Evolutionary conservation across 106 monocot species (phyloP).

Genomic region (Posidonia australis): DNA sequence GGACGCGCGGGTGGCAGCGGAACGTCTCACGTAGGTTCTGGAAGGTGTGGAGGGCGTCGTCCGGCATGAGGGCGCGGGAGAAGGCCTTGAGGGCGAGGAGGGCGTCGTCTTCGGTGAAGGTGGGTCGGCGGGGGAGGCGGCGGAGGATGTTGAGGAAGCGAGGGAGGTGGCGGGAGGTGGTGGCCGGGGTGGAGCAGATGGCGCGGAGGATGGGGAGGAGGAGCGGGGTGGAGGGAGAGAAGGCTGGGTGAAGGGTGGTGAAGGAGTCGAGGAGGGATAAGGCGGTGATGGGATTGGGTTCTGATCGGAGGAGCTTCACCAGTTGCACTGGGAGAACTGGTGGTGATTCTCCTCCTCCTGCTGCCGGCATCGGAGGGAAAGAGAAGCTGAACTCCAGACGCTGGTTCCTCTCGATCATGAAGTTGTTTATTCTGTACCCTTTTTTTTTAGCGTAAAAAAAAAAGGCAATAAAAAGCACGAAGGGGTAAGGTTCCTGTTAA

Average conservation of each 20-base stretch:
- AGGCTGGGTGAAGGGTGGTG: constrained; percentile 23
- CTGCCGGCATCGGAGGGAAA: too few species aligned
- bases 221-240: constrained; percentile 33
- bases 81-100: constrained; percentile 62
- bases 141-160: constrained; percentile 46
- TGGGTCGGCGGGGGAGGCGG: constrained; percentile 30
- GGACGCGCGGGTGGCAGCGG: constrained; percentile 51
- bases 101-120: constrained; percentile 61
- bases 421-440: too few species aligned
- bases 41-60: constrained; percentile 57
- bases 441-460: too few species aligned
- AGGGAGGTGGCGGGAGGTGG: constrained; percentile 49
- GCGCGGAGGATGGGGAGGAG: constrained; percentile 52
- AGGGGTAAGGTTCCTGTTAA: too few species aligned
- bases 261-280: constrained; percentile 57
- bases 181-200: constrained; percentile 46
- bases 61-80: constrained; percentile 66
- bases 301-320: constrained; percentile 28
- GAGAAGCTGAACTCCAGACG: too few species aligned
- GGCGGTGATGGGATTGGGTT: constrained; percentile 40
- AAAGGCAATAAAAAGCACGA: too few species aligned
- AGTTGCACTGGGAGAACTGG: constrained; percentile 11
- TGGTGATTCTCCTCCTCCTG: too few species aligned
- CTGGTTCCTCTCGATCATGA: too few species aligned
- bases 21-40: constrained; percentile 31